Conservation (phyloP, 2,329 filamentous ascomycete species). For the Talaromyces sp. region DNA sequence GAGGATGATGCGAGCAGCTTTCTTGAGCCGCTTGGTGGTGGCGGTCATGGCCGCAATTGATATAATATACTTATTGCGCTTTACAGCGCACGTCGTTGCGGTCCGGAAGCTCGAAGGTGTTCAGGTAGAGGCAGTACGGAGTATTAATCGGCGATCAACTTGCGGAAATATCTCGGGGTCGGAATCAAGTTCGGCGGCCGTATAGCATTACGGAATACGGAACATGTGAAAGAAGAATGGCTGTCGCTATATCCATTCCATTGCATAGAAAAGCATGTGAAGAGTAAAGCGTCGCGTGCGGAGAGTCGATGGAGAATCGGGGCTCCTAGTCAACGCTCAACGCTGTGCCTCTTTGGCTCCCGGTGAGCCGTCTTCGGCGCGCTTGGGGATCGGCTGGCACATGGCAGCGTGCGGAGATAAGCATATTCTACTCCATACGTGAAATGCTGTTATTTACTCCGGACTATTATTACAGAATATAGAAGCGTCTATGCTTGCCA, state of each 20-base stretch:
- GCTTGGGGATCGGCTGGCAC: background rate
- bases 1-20: conserved; percentile 87
- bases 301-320: background rate
- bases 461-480: no score
- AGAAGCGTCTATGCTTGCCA: no score
- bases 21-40: conserved; percentile 54
- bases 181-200: background rate
- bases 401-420: background rate
- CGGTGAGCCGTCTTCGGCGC: background rate
- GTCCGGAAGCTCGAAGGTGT: background rate
- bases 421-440: no score
- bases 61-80: background rate
- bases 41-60: conserved; percentile 8
- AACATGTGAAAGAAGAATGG: background rate
- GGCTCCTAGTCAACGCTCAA: no score
- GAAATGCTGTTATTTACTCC: no score
- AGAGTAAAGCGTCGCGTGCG: background rate
- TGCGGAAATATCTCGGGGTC: background rate
- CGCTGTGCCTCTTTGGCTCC: background rate
- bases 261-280: background rate
- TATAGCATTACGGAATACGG: background rate
- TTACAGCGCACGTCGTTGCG: background rate
- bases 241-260: background rate
- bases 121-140: background rate
- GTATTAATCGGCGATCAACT: background rate